Percentiles rank a stretch among this genome's conserved stretches.
Conservation (phyloP, 2,329 filamentous ascomycete species). For the Coniochaeta prunicola region DNA sequence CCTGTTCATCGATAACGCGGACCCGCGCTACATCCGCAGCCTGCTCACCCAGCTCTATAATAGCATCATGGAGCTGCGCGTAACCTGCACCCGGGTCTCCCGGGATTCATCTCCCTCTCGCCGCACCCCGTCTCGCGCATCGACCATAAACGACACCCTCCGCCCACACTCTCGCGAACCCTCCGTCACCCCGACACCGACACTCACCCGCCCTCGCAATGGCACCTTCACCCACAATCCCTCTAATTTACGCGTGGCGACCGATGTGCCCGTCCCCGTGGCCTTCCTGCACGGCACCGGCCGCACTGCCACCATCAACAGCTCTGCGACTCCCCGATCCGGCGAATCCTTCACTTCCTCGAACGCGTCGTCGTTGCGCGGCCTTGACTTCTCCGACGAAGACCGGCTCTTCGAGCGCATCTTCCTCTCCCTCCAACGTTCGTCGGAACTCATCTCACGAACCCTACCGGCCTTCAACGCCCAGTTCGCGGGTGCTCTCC, state of each 20-base stretch:
- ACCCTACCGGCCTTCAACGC: slow-evolving; percentile 63
- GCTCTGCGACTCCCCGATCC: slow-evolving; percentile 60
- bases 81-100: slow-evolving; percentile 34
- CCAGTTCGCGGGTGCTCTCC: slow-evolving; percentile 58
- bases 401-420: slow-evolving; percentile 78
- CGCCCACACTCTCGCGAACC: slow-evolving; percentile 43
- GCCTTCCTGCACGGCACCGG: slow-evolving; percentile 41
- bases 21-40: slow-evolving; percentile 59
- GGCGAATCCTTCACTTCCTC: slow-evolving; percentile 69
- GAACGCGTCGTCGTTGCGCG: slow-evolving; percentile 40
- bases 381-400: slow-evolving; percentile 64
- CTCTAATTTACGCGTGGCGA: slow-evolving; percentile 49
- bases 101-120: slow-evolving; percentile 9
- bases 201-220: slow-evolving; percentile 28
- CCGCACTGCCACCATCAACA: slow-evolving; percentile 45
- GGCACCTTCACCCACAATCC: slow-evolving; percentile 37
- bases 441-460: slow-evolving; percentile 65
- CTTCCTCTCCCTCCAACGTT: slow-evolving; percentile 66
- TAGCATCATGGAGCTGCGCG: slow-evolving; percentile 59
- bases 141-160: slow-evolving; percentile 36
- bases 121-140: slow-evolving; percentile 13
- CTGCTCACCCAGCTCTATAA: slow-evolving; percentile 58
- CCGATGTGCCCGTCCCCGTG: slow-evolving; percentile 38
- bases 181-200: slow-evolving; percentile 43
- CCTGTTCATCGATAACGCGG: slow-evolving; percentile 56